Evolutionary conservation across 2,329 filamentous ascomycete species (phyloP).

Genomic region (Pseudogymnoascus destructans): DNA sequence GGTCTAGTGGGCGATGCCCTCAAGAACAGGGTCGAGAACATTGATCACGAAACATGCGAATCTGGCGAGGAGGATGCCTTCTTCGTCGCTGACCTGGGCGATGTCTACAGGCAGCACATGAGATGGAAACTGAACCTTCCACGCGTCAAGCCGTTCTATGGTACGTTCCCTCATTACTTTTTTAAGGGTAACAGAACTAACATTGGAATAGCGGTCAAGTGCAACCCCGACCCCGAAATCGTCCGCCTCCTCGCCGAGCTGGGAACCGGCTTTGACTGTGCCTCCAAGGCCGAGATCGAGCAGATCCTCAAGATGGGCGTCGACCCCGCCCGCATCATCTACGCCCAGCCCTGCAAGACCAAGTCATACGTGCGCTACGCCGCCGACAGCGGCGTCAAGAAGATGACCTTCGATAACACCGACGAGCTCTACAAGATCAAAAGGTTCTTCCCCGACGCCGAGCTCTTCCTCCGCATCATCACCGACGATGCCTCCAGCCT

Average conservation of each 20-base stretch:
- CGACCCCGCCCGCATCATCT: slow-evolving; percentile 86
- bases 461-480: slow-evolving; percentile 86
- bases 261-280: slow-evolving; percentile 94
- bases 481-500: slow-evolving; percentile 93
- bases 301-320: slow-evolving; percentile 73
- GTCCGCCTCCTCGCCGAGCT: slow-evolving; percentile 76
- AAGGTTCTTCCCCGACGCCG: slow-evolving; percentile 74
- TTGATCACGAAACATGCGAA: slow-evolving; percentile 79
- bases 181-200: too few species aligned
- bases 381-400: slow-evolving; percentile 69
- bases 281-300: slow-evolving; percentile 95
- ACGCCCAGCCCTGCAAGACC: slow-evolving; percentile 98
- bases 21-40: slow-evolving; percentile 67
- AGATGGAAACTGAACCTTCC: slow-evolving; percentile 93
- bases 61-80: slow-evolving; percentile 95
- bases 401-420: slow-evolving; percentile 99
- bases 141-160: slow-evolving; percentile 92
- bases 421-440: slow-evolving; percentile 98
- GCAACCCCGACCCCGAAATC: slow-evolving; percentile 87
- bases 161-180: slow-evolving; percentile 39
- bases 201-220: slow-evolving; percentile 68
- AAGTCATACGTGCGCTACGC: slow-evolving; percentile 94
- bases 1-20: slow-evolving; percentile 77
- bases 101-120: slow-evolving; percentile 96
- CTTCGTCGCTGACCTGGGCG: slow-evolving; percentile 94